Evolutionary conservation across 495 filamentous ascomycete species (phyloP).

Genomic region (Penicillium simplicissimum): DNA sequence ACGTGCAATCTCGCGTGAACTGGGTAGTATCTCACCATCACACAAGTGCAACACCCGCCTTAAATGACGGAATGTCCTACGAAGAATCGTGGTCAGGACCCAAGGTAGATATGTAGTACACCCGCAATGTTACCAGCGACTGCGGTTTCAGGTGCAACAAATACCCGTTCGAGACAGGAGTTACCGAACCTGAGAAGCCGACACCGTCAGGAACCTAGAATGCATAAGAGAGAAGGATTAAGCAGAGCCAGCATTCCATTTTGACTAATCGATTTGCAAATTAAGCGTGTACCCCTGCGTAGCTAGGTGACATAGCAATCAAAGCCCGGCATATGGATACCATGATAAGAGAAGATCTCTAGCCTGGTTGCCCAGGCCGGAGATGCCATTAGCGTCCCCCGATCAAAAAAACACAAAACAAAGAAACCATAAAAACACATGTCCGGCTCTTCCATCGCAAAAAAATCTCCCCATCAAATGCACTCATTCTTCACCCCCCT

Average conservation of each 20-base stretch:
- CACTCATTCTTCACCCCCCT: not conserved
- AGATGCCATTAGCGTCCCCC: not conserved
- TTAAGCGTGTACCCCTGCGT: not conserved
- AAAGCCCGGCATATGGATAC: not conserved
- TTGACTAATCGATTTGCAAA: not conserved
- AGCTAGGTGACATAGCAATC: not conserved
- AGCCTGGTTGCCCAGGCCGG: not conserved
- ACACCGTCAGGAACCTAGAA: not conserved
- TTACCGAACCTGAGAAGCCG: not conserved
- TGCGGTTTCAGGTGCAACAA: not conserved
- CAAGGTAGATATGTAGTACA: too few relatives aligned
- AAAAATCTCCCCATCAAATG: not conserved
- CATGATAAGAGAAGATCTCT: not conserved
- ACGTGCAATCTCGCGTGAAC: not conserved
- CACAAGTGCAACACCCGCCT: not conserved
- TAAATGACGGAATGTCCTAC: not conserved
- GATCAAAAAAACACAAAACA: not conserved
- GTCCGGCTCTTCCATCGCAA: not conserved
- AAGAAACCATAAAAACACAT: not conserved
- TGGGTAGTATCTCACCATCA: not conserved
- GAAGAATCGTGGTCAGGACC: too few relatives aligned
- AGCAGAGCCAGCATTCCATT: not conserved
- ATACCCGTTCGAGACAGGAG: not conserved
- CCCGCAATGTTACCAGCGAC: not conserved
- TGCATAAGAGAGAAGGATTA: not conserved